These are phyloP conservation scores for Fusarium sp. DNA, from an alignment of 2,329 filamentous ascomycete species.

Conservation along the genomic window DNA sequence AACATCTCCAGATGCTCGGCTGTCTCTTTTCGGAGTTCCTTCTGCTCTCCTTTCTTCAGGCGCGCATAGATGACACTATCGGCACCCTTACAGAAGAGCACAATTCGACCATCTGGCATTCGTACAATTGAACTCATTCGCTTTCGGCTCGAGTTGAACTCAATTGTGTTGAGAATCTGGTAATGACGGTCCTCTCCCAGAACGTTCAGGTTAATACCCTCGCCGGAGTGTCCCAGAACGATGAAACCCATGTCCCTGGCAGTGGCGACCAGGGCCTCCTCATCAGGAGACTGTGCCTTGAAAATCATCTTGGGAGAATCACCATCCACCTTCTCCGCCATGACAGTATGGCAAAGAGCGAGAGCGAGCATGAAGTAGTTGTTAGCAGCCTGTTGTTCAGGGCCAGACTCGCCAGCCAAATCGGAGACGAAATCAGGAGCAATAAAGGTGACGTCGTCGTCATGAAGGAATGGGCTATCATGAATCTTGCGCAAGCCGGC, in stretches of 20 bases:
- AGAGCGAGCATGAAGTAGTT: slow-evolving; percentile 95
- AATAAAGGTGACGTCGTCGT: slow-evolving; percentile 92
- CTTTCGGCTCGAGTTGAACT: slow-evolving; percentile 97
- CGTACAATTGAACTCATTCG: slow-evolving; percentile 97
- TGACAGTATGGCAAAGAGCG: slow-evolving; percentile 96
- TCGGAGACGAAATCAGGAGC: slow-evolving; percentile 92
- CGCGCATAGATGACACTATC: slow-evolving; percentile 98
- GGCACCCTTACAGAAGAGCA: slow-evolving; percentile 96
- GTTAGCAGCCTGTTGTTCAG: slow-evolving; percentile 83
- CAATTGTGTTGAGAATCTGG: slow-evolving; percentile 91
- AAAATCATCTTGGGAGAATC: slow-evolving; percentile 93
- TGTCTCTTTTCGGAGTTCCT: slow-evolving; percentile 85
- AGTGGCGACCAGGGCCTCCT: slow-evolving; percentile 93
- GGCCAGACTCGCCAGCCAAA: slow-evolving; percentile 82
- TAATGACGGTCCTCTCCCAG: slow-evolving; percentile 90
- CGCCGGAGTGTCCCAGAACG: slow-evolving; percentile 83
- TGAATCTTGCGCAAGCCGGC: slow-evolving; percentile 81
- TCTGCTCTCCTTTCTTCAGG: slow-evolving; percentile 87
- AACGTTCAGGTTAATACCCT: slow-evolving; percentile 88
- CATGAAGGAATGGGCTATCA: slow-evolving; percentile 91
- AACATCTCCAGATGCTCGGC: slow-evolving; percentile 98
- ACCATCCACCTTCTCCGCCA: slow-evolving; percentile 90
- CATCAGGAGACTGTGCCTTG: slow-evolving; percentile 97
- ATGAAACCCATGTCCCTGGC: slow-evolving; percentile 97
- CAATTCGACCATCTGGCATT: slow-evolving; percentile 92